These are phyloP conservation scores for Neurospora sp. DNA, from an alignment of 2,329 filamentous ascomycete genomes.

Conservation along the genomic window DNA sequence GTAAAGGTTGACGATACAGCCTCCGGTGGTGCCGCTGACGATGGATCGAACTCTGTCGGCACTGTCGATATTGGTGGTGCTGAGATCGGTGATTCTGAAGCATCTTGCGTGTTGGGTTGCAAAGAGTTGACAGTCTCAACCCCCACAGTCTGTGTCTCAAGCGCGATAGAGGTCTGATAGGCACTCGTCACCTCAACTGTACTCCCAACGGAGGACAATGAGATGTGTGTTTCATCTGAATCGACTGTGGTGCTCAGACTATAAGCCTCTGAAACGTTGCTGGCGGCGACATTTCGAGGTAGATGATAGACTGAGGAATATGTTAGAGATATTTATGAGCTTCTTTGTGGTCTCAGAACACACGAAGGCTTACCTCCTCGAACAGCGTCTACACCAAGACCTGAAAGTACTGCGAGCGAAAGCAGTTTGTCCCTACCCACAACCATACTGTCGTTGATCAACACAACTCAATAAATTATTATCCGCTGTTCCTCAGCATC, in stretches of 20 bases:
- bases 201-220: background rate
- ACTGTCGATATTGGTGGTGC: background rate
- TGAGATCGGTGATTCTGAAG: background rate
- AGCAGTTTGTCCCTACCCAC: constrained; percentile 16
- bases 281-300: background rate
- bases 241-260: background rate
- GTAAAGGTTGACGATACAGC: background rate
- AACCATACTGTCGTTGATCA: constrained; percentile 15
- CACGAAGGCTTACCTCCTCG: constrained; percentile 13
- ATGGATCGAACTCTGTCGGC: background rate
- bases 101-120: background rate
- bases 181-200: background rate
- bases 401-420: constrained; percentile 17
- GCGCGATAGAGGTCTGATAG: background rate
- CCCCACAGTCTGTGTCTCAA: background rate
- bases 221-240: background rate
- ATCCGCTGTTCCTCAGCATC: constrained; percentile 10
- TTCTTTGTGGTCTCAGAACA: background rate
- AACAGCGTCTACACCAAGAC: constrained; percentile 13
- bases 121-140: background rate
- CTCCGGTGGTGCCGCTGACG: background rate
- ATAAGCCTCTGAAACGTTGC: background rate
- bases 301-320: background rate
- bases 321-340: background rate
- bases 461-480: constrained; percentile 2